Base-by-base conservation (phyloP, 129 eudicot species). In the Saussurea involucrata region DNA sequence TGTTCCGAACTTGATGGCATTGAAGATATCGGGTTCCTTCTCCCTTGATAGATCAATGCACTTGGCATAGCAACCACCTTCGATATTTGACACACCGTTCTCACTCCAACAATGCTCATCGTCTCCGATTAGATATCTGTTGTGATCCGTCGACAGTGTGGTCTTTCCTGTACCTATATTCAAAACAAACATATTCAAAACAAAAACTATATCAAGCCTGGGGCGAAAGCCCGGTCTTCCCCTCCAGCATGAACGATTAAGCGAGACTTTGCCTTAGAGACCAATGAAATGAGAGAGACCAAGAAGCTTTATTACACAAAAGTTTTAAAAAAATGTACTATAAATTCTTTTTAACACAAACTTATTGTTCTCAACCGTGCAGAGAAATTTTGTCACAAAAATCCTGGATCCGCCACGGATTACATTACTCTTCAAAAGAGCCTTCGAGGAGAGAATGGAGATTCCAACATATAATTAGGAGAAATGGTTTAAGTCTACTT, bases 11-110 rank as follows among this genome's bases (percentile, higher is more conserved):
- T 95, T 95, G 81, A 95, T 95, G 22, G 97, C 99, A 61, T 95
- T 92, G 92, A 92, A 95, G 29, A 95, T 95, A 88, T 95, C 99
- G 42, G 99, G 99, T 79, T 95, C 99, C 76, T 95, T 95, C 68
- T 95, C 97, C 83, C 83, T 80, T 4, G 91, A 88, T 15, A 95
- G 92, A 88, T 95, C 99, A 21, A 92, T 95, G 83, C 97, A 92
- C 88, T 95, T 95, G 5, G 99, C 99, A 82, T 95, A 95, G 73
- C 99, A 95, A 58, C 99, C 99, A 65, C 99, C 99, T 85, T 95
- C 99, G 12, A 95, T 95, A 77, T 92, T 95, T 2, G 99, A 95
- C 9, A 95, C 97, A 2, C 97, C 97, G 69, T 85, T 88, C 21
- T 92, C 96, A 78, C 97, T 80, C 97, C 99, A 95, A 53, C 99